Percentiles rank a stretch among this genome's conserved stretches.
Evolutionary conservation across 2,329 filamentous ascomycete genomes (phyloP).

Genomic region (Aspergillus vadensis): DNA sequence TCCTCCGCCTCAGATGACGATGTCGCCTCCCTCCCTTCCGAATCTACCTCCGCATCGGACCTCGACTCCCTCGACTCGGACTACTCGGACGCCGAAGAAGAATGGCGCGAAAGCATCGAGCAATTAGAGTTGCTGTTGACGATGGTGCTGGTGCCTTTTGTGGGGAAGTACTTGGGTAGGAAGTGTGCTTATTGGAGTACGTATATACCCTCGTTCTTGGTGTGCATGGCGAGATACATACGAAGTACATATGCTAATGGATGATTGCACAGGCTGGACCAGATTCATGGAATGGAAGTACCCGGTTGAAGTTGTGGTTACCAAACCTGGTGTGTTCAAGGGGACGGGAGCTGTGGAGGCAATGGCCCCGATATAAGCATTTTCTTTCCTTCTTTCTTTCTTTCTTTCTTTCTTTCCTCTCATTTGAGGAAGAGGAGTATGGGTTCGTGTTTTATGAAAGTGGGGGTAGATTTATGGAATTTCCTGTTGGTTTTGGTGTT

Average conservation of each 20-base stretch:
- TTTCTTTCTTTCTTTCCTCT: background rate
- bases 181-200: conserved; percentile 96
- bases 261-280: conserved; percentile 39
- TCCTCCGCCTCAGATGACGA: conserved; percentile 42
- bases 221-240: background rate
- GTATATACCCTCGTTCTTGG: conserved; percentile 21
- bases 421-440: background rate
- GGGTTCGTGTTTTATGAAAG: no score
- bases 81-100: conserved; percentile 82
- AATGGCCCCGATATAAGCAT: conserved; percentile 40
- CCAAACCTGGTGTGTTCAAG: conserved; percentile 65
- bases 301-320: conserved; percentile 68
- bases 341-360: conserved; percentile 65
- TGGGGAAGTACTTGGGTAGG: conserved; percentile 91
- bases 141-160: conserved; percentile 91
- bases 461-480: no score
- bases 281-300: conserved; percentile 96
- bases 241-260: conserved; percentile 1
- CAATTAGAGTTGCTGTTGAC: conserved; percentile 90
- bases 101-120: conserved; percentile 93
- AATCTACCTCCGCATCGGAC: conserved; percentile 42
- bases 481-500: no score
- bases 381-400: no score
- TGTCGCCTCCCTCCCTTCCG: conserved; percentile 47
- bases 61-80: conserved; percentile 49